Base-by-base conservation (phyloP, 2,329 filamentous ascomycete genomes). In the Fusarium sp. region DNA sequence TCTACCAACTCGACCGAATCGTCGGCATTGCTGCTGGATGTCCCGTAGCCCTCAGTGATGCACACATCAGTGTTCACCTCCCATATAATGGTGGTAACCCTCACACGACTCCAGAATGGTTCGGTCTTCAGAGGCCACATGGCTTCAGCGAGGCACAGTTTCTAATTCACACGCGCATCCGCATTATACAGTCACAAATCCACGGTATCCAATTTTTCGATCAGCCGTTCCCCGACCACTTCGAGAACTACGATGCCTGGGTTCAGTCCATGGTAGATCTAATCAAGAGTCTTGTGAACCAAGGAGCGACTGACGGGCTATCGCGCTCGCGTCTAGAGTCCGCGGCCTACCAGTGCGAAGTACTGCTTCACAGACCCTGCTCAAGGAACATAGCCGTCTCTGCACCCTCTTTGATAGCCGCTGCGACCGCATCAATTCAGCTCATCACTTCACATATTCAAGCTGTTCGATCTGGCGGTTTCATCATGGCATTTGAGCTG, bases 371-470 rank as follows among this genome's bases (percentile, higher is more conserved):
- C 22, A 66, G 69, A 5, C 69, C 69, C 27, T 71, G 57, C 29
- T 69, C 69, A 14, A 40, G 69, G 31, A 69, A 71, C 27, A 66
- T 71, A 22, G 62, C 66, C n/a, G 66, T 68, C 20, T 66, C 66
- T 7, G 53, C 38, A 14, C 22, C 66, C 8, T 71, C 69, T 9
- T 38, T 71, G 8, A 33, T 55, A 38, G 61, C 40, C 9, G 66
- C 66, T 3, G 66, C 40, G 2, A 36, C 49, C 9, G 49, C 49
- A 3, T 53, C 49, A 1, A 53, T 33, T 33, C 49, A 53, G 10
- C 49, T 53, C 9, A 33, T 53, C 6, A 53, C 17, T 10, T 53
- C 27, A 16, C 49, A 46, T 6, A 46, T 46, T 53, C 17, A 20
- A 33, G 27, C 42, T 5, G 27, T 53, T 53, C 27, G 42, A 46